Conservation (phyloP, 495 filamentous ascomycete species). For the Xylaria palmicola region DNA sequence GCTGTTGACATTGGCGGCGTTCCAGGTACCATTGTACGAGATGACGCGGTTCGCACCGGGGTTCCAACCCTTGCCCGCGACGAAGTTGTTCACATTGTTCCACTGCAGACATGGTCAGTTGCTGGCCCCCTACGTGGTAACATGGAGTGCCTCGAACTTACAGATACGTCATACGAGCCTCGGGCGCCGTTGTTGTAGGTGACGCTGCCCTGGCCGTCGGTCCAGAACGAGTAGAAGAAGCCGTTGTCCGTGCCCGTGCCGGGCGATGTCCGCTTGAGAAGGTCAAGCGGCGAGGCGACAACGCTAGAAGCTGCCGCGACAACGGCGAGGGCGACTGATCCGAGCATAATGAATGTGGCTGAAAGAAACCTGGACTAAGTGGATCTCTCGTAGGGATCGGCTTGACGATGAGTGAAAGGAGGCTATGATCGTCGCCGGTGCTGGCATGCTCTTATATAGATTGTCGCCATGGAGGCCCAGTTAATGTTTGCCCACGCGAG, state of each 20-base stretch:
- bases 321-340: conserved; percentile 37
- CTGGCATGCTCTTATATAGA: no score
- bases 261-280: conserved; percentile 34
- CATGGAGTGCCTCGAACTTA: not conserved
- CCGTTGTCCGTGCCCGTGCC: conserved; percentile 53
- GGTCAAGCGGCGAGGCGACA: conserved; percentile 41
- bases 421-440: no score
- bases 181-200: conserved; percentile 58
- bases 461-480: no score
- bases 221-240: conserved; percentile 68
- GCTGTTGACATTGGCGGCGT: conserved; percentile 45
- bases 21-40: conserved; percentile 51
- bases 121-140: not conserved
- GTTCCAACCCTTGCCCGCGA: conserved; percentile 64
- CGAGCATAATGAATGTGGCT: conserved; percentile 22
- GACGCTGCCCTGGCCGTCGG: conserved; percentile 55
- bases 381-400: no score
- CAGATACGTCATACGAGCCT: conserved; percentile 55
- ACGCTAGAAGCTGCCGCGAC: conserved; percentile 34
- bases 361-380: not conserved
- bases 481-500: no score
- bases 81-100: conserved; percentile 61
- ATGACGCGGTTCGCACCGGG: conserved; percentile 46
- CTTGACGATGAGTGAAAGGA: no score
- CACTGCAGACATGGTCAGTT: conserved; percentile 31